Conservation (phyloP, 2,329 filamentous ascomycete species). For the Bipolaris cookei region DNA sequence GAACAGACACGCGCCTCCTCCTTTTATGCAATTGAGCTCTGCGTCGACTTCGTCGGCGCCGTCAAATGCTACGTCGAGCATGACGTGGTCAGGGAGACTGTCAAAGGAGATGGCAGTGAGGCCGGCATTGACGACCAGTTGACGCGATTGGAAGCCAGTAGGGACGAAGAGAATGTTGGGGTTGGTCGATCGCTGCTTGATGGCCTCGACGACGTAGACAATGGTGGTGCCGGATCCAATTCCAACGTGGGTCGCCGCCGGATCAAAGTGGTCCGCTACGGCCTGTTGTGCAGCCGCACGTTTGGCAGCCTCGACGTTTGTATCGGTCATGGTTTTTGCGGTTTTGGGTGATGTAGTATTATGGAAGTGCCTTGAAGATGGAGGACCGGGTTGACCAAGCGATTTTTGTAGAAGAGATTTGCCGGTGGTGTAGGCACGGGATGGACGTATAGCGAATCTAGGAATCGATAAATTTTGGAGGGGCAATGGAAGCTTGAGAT, state of each 20-base stretch:
- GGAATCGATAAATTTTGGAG: conserved; percentile 25
- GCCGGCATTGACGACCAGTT: conserved; percentile 80
- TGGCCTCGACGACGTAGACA: conserved; percentile 83
- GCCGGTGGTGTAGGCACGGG: conserved; percentile 5
- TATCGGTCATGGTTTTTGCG: conserved; percentile 39
- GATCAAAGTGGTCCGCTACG: conserved; percentile 72
- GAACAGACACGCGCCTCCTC: conserved; percentile 94
- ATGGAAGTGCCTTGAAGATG: conserved; percentile 9
- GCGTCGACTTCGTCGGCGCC: conserved; percentile 97
- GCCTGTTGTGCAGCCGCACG: conserved; percentile 75
- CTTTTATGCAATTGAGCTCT: conserved; percentile 96
- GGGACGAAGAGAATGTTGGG: conserved; percentile 80
- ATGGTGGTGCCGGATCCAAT: conserved; percentile 85
- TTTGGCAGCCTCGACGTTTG: conserved; percentile 72
- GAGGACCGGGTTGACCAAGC: neutral
- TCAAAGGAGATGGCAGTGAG: conserved; percentile 80
- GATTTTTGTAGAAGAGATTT: conserved; percentile 1
- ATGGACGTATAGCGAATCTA: conserved; percentile 9
- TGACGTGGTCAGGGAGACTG: conserved; percentile 66
- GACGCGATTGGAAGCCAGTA: conserved; percentile 88
- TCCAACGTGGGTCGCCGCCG: conserved; percentile 69
- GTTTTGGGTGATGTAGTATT: conserved; percentile 11
- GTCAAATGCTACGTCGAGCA: conserved; percentile 91
- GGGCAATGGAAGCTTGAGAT: conserved; percentile 30
- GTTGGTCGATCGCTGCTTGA: conserved; percentile 55